These are phyloP conservation scores for Trypanosoma lewisi DNA, from an alignment of 208 protist genomes.

Conservation along the genomic window DNA sequence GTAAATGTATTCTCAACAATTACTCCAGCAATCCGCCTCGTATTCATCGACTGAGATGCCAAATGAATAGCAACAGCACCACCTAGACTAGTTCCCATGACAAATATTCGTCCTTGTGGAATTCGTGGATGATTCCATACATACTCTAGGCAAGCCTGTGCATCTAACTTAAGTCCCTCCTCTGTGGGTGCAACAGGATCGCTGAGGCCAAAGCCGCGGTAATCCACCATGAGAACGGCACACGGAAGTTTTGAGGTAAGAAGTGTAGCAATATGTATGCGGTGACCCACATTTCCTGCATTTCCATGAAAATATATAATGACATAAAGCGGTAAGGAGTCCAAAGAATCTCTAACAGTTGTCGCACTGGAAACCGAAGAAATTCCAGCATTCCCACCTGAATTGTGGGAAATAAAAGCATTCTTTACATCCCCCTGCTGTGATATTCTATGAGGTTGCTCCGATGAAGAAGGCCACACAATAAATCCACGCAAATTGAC, in stretches of 20 bases:
- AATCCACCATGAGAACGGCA: slow-evolving; percentile 89
- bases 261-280: slow-evolving; percentile 60
- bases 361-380: not conserved
- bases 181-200: slow-evolving; percentile 52
- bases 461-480: slow-evolving; percentile 51
- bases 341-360: not conserved
- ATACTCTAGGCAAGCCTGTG: slow-evolving; percentile 80
- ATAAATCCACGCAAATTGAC: slow-evolving; percentile 72
- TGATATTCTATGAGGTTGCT: slow-evolving; percentile 13
- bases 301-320: slow-evolving; percentile 93
- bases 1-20: slow-evolving; percentile 93
- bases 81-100: slow-evolving; percentile 90
- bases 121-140: slow-evolving; percentile 57
- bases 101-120: slow-evolving; percentile 67
- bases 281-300: slow-evolving; percentile 89
- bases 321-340: slow-evolving; percentile 34
- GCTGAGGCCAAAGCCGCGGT: slow-evolving; percentile 88
- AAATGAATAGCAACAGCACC: slow-evolving; percentile 87
- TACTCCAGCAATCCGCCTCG: slow-evolving; percentile 50
- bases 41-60: slow-evolving; percentile 43
- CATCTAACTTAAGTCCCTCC: slow-evolving; percentile 77
- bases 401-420: not conserved
- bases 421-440: not conserved
- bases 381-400: not conserved
- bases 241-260: slow-evolving; percentile 51